Conservation (phyloP, 257 asterid genomes). For the Solanum boliviense region DNA sequence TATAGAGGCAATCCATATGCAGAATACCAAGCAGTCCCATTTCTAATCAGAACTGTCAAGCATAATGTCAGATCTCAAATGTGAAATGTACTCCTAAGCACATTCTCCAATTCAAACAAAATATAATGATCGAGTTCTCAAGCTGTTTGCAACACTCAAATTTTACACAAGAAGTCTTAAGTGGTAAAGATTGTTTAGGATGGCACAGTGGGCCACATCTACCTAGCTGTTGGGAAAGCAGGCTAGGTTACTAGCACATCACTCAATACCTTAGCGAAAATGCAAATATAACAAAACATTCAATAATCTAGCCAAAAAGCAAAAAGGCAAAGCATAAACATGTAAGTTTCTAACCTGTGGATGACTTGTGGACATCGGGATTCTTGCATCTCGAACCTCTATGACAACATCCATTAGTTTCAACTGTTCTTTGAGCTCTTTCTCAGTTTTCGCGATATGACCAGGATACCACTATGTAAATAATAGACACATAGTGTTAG, state of each 20-base stretch:
- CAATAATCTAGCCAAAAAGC: not conserved
- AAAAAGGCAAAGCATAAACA: not conserved
- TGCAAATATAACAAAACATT: not conserved
- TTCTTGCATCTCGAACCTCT: constrained; percentile 97
- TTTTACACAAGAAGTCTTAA: not conserved
- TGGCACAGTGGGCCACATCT: not conserved
- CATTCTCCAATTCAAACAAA: not conserved
- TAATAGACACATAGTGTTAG: constrained; percentile 1
- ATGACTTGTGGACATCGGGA: constrained; percentile 82
- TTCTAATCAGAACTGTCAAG: not conserved
- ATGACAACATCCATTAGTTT: constrained; percentile 97
- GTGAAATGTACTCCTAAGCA: not conserved
- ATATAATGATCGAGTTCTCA: not conserved
- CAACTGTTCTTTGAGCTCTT: constrained; percentile 87
- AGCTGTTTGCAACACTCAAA: not conserved
- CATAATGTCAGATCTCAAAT: not conserved
- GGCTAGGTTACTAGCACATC: not conserved
- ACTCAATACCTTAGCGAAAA: not conserved
- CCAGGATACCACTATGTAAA: constrained; percentile 88
- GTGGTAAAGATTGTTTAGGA: not conserved
- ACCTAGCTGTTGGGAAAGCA: not conserved
- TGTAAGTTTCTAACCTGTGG: constrained; percentile 47
- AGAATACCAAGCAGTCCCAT: not conserved
- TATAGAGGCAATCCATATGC: not conserved
- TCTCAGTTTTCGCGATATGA: constrained; percentile 90